Evolutionary conservation across 192 early-diverging fungal species (phyloP).

Genomic region (Jimgerdemannia lactiflua): DNA sequence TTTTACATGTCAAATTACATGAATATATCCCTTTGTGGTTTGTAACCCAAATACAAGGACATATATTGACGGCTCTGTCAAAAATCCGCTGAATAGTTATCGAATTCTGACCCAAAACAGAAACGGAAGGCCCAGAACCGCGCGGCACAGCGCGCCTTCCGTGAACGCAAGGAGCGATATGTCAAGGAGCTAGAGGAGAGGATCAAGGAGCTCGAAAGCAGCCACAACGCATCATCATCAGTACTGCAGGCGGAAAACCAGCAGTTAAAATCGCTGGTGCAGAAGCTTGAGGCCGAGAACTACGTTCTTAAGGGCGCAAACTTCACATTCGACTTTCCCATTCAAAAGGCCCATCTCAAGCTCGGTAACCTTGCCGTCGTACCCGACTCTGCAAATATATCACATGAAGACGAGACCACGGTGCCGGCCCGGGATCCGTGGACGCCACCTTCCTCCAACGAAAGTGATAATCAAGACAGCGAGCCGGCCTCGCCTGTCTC

Average conservation of each 20-base stretch:
- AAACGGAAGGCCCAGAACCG: conserved; percentile 38
- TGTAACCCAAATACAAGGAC: not conserved
- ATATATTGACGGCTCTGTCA: not conserved
- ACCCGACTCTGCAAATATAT: no score
- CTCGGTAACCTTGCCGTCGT: not conserved
- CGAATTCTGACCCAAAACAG: conserved; percentile 25
- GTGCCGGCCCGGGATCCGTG: conserved; percentile 4
- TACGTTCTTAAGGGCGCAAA: conserved; percentile 48
- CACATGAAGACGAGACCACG: not conserved
- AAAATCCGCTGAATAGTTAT: not conserved
- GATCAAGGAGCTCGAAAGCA: conserved; percentile 66
- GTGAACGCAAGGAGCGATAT: conserved; percentile 84
- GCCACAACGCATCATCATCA: conserved; percentile 37
- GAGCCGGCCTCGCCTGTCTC: conserved; percentile 2
- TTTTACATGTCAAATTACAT: not conserved
- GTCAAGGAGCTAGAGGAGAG: conserved; percentile 76
- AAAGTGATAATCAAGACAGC: conserved; percentile 6
- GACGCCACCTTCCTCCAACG: conserved; percentile 24
- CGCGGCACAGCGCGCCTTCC: conserved; percentile 62
- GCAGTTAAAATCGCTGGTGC: conserved; percentile 41
- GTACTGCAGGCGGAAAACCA: conserved; percentile 44
- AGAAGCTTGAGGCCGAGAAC: conserved; percentile 51
- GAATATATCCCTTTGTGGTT: not conserved
- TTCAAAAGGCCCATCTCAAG: conserved; percentile 26
- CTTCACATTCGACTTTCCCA: conserved; percentile 49